Percentiles rank a stretch among this genome's conserved stretches.
phyloP scores from a whole-genome alignment of 1,284 basidiomycete genomes.

The Moesziomyces sp. region DNA sequence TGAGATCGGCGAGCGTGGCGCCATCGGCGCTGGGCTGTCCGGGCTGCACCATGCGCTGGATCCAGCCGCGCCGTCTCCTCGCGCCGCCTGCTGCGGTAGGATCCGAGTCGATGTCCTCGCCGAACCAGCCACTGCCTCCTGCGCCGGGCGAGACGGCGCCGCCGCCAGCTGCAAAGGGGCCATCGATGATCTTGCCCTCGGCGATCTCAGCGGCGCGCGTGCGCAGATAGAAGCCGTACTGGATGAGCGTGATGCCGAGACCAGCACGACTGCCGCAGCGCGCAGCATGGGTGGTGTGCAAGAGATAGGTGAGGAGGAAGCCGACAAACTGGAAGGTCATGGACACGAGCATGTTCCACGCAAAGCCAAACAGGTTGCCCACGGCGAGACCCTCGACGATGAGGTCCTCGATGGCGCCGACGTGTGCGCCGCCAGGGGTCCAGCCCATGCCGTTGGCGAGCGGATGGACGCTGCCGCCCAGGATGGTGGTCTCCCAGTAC shows the following conservation, averaged over 20 bases:
- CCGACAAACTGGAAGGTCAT: conserved; percentile 94
- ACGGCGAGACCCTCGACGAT: conserved; percentile 73
- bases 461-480: conserved; percentile 68
- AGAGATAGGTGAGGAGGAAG: conserved; percentile 66
- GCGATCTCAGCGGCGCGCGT: conserved; percentile 67
- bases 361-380: conserved; percentile 77
- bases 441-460: conserved; percentile 71
- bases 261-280: conserved; percentile 94
- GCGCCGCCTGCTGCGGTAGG: conserved; percentile 4
- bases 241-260: conserved; percentile 89
- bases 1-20: conserved; percentile 50
- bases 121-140: conserved; percentile 62
- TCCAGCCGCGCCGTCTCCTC: conserved; percentile 14
- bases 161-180: conserved; percentile 1
- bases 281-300: conserved; percentile 82
- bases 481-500: conserved; percentile 96
- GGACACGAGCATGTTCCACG: conserved; percentile 83
- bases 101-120: conserved; percentile 21
- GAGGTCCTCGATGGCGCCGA: conserved; percentile 70
- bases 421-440: conserved; percentile 63
- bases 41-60: conserved; percentile 16
- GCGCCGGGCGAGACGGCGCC: conserved; percentile 26
- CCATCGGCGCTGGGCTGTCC: conserved; percentile 24
- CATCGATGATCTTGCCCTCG: conserved; percentile 58
- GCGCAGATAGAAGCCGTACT: conserved; percentile 85